Conservation (phyloP, 1,284 basidiomycete genomes). For the Cryptococcus sp. region DNA sequence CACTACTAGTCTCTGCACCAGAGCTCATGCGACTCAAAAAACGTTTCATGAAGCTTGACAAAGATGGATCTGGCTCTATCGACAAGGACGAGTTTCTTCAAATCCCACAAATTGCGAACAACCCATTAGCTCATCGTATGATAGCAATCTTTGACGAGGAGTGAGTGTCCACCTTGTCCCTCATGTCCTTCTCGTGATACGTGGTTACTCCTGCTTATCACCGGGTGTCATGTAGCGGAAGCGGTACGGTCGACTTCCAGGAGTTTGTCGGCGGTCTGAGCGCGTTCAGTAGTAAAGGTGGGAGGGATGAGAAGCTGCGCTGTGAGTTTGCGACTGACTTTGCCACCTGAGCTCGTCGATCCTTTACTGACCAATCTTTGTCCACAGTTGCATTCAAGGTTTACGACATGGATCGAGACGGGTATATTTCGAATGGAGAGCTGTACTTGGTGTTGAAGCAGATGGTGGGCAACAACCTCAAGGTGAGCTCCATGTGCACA, state of each 20-base stretch:
- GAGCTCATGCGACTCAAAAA: slow-evolving; percentile 96
- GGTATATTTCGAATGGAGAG: slow-evolving; percentile 98
- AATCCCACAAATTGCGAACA: slow-evolving; percentile 98
- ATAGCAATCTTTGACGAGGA: slow-evolving; percentile 99
- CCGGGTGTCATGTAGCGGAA: slow-evolving; percentile 63
- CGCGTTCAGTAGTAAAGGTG: slow-evolving; percentile 94
- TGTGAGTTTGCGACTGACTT: slow-evolving; percentile 67
- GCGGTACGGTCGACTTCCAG: slow-evolving; percentile 97
- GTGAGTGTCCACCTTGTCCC: slow-evolving; percentile 59
- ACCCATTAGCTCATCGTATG: slow-evolving; percentile 94
- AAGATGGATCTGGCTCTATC: slow-evolving; percentile 96
- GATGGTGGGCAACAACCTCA: slow-evolving; percentile 99
- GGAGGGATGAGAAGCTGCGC: slow-evolving; percentile 91
- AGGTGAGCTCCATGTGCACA: slow-evolving; percentile 58
- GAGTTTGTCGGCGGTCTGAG: slow-evolving; percentile 97
- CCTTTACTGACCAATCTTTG: too few relatives aligned
- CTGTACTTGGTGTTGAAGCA: slow-evolving; percentile 98
- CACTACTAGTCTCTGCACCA: slow-evolving; percentile 73
- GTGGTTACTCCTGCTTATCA: not conserved
- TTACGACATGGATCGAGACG: slow-evolving; percentile 97
- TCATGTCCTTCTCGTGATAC: not conserved
- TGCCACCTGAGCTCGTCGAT: not conserved
- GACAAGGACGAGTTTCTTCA: slow-evolving; percentile 98
- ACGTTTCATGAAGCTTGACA: slow-evolving; percentile 98
- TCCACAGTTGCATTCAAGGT: slow-evolving; percentile 90